Conservation (phyloP, 805 yeast genomes). For the Lachancea lanzarotensis region DNA sequence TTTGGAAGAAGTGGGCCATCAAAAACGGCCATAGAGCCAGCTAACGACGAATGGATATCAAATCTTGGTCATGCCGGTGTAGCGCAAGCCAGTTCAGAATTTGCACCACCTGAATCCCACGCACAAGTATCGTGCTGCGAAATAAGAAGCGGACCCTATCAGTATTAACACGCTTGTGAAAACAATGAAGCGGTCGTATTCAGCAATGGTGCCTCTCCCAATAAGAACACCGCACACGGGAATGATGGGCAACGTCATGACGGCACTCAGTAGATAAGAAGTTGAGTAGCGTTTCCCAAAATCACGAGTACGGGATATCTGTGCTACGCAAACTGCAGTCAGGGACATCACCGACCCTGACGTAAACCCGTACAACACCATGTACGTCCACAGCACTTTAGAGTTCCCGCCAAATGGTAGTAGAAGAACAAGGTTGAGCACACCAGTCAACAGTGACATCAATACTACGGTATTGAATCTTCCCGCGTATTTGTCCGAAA, state of each 20-base stretch:
- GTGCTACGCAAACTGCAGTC: conserved; percentile 55
- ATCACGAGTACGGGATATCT: conserved; percentile 47
- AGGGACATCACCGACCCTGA: conserved; percentile 51
- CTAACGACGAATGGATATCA: too few relatives aligned
- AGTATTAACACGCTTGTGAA: conserved; percentile 39
- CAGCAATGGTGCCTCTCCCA: conserved; percentile 27
- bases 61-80: too few relatives aligned
- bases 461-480: conserved; percentile 46
- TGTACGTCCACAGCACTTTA: conserved; percentile 39
- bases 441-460: conserved; percentile 31
- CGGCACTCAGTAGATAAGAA: conserved; percentile 51
- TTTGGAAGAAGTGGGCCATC: too few relatives aligned
- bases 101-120: conserved; percentile 39
- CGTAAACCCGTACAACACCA: conserved; percentile 46
- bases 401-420: conserved; percentile 35
- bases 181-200: conserved; percentile 40
- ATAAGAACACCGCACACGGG: conserved; percentile 47
- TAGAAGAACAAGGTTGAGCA: conserved; percentile 37
- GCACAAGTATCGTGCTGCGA: conserved; percentile 35
- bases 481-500: conserved; percentile 42
- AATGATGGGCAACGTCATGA: conserved; percentile 41
- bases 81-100: conserved; percentile 20
- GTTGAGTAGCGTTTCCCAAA: conserved; percentile 54
- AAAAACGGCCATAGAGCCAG: too few relatives aligned
- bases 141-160: conserved; percentile 36